phyloP scores from a whole-genome alignment of 441 rosid species.

The Arabidopsis lyrata region DNA sequence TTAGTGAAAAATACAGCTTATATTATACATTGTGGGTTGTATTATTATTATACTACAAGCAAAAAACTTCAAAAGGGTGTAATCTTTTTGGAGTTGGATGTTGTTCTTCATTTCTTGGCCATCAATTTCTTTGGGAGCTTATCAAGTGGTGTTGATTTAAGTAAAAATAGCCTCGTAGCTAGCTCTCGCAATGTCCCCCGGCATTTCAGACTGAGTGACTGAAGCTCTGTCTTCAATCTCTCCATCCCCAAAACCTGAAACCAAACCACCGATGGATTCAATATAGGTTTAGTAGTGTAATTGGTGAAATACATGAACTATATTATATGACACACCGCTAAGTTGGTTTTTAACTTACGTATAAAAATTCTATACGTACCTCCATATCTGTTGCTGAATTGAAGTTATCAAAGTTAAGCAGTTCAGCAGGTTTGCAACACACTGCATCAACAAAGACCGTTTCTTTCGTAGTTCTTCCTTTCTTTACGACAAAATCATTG shows the following conservation, averaged over 20 bases:
- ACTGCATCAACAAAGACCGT: slow-evolving; percentile 9
- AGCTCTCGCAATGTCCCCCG: slow-evolving; percentile 91
- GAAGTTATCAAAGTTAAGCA: slow-evolving; percentile 67
- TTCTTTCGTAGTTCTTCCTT: slow-evolving; percentile 7
- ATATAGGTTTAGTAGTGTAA: neutral
- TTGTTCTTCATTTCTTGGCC: slow-evolving; percentile 73
- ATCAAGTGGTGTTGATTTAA: slow-evolving; percentile 71
- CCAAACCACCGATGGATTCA: neutral
- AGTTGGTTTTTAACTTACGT: neutral
- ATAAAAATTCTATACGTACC: slow-evolving; percentile 52
- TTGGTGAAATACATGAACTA: neutral
- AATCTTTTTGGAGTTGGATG: neutral
- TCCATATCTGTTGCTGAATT: slow-evolving; percentile 69
- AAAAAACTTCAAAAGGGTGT: neutral
- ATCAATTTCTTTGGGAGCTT: slow-evolving; percentile 84
- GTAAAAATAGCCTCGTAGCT: slow-evolving; percentile 84
- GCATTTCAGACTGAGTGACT: slow-evolving; percentile 73
- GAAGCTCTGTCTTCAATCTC: slow-evolving; percentile 82
- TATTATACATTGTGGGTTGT: slow-evolving; percentile 19
- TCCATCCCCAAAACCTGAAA: slow-evolving; percentile 84
- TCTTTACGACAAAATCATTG: slow-evolving; percentile 29
- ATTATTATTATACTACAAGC: slow-evolving; percentile 10
- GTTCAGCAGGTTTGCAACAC: slow-evolving; percentile 44
- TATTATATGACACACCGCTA: neutral
- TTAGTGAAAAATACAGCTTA: slow-evolving; percentile 6